Evolutionary conservation across 495 filamentous ascomycete species (phyloP), one percentile per base, ranked within the genome.

Genomic region (Penicillium canariense): DNA sequence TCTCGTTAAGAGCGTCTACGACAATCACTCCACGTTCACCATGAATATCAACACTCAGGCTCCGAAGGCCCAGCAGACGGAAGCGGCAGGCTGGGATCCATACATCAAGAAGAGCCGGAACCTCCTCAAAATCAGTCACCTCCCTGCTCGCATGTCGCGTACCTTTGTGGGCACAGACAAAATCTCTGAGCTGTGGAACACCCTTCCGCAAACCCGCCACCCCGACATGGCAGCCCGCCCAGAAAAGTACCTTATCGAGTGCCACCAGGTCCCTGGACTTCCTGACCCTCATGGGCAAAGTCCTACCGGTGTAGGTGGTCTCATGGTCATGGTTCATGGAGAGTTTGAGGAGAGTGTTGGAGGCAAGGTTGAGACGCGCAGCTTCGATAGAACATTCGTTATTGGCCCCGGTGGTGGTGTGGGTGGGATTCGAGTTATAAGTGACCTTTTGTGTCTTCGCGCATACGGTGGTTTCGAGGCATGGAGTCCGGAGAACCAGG

Each of bases 61-160:
- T 8, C 83, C 83, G 11, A 78, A 82, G 17, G 70, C 79, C 18
- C 64, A 71, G 40, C 69, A 67, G 56, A 63, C 72, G 8, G 67
- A 76, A 20, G 62, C 68, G 1, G 63, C 71, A 2, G 68, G 76
- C 26, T 96, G 89, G 88, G 86, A 86, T 36, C 58, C 78, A 0
- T 96, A 95, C 60, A 82, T 92, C 56, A 89, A 86, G 50, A 82
- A 80, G 55, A 95, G 91, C 40, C 80, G 93, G 10, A 97, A 97
- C 59, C 78, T 97, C 5, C 76, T 79, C 38, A 88, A 83, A 56
- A 78, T 94, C 55, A 84, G 65, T 34, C 77, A 86, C 56, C 69
- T 81, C 0, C 65, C 71, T 8, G 70, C 82, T 3, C 77, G 84
- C 46, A 81, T 85, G 66, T 77, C 81, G 48, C 88, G 93, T 11